Evolutionary conservation across 1,139 yeast species (phyloP).

Genomic region (Debaryomycetaceae sp.): DNA sequence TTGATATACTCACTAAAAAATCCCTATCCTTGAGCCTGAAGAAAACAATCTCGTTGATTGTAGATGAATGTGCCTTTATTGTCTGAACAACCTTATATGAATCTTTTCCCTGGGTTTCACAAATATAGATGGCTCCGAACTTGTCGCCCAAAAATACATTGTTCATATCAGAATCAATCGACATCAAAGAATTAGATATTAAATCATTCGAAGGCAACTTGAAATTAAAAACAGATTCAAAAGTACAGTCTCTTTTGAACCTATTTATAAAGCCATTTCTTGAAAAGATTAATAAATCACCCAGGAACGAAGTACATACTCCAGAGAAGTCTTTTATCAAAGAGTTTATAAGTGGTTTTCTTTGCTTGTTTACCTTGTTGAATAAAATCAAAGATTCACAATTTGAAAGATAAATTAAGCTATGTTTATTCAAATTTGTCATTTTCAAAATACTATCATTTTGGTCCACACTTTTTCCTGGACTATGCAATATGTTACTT

Average conservation of each 20-base stretch:
- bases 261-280: conserved; percentile 34
- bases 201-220: conserved; percentile 24
- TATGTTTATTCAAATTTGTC: conserved; percentile 12
- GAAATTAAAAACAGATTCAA: conserved; percentile 13
- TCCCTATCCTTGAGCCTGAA: conserved; percentile 21
- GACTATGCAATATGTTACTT: not conserved
- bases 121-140: conserved; percentile 38
- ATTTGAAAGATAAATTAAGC: conserved; percentile 27
- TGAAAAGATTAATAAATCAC: conserved; percentile 37
- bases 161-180: conserved; percentile 21
- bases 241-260: conserved; percentile 13
- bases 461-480: not conserved
- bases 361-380: conserved; percentile 10
- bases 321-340: conserved; percentile 37
- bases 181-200: conserved; percentile 24
- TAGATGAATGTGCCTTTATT: conserved; percentile 48
- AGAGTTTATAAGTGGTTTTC: conserved; percentile 26
- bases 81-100: conserved; percentile 13
- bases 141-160: conserved; percentile 45
- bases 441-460: not conserved
- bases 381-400: conserved; percentile 28
- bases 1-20: conserved; percentile 45
- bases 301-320: conserved; percentile 25
- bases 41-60: conserved; percentile 40
- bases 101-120: conserved; percentile 9